Conservation (phyloP, 345 rosid species). For the Erysimum cheiranthoides region DNA sequence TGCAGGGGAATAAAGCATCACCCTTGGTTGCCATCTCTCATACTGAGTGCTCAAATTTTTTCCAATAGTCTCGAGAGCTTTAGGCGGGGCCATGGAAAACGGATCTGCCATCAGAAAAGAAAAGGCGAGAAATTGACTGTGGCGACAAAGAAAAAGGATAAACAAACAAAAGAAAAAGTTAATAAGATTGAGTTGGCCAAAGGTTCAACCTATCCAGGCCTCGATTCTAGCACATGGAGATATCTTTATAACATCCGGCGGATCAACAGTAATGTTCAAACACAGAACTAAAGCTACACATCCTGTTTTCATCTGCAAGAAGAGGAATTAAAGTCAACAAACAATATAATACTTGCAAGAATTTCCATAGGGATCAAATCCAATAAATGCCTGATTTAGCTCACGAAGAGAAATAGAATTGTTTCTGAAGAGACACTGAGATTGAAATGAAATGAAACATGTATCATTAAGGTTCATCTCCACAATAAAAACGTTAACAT, state of each 20-base stretch:
- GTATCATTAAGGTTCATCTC: constrained; percentile 8
- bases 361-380: constrained; percentile 14
- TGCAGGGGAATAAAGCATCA: constrained; percentile 40
- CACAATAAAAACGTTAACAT: constrained; percentile 11
- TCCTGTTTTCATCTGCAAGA: constrained; percentile 99
- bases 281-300: constrained; percentile 97
- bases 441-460: constrained; percentile 14
- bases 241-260: constrained; percentile 99
- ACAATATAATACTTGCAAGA: constrained; percentile 15
- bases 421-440: background rate
- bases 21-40: constrained; percentile 99
- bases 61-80: constrained; percentile 92
- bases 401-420: background rate
- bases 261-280: constrained; percentile 97
- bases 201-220: constrained; percentile 87
- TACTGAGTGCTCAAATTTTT: constrained; percentile 85
- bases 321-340: constrained; percentile 29
- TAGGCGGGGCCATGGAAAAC: constrained; percentile 93
- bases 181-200: constrained; percentile 13
- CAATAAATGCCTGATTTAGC: constrained; percentile 14
- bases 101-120: constrained; percentile 69
- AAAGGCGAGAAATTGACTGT: background rate
- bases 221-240: constrained; percentile 99
- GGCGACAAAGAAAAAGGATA: background rate
- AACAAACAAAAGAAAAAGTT: constrained; percentile 28